These are phyloP conservation scores for Microbotryomycetes sp. DNA, from an alignment of 1,284 basidiomycete genomes.

Conservation along the genomic window DNA sequence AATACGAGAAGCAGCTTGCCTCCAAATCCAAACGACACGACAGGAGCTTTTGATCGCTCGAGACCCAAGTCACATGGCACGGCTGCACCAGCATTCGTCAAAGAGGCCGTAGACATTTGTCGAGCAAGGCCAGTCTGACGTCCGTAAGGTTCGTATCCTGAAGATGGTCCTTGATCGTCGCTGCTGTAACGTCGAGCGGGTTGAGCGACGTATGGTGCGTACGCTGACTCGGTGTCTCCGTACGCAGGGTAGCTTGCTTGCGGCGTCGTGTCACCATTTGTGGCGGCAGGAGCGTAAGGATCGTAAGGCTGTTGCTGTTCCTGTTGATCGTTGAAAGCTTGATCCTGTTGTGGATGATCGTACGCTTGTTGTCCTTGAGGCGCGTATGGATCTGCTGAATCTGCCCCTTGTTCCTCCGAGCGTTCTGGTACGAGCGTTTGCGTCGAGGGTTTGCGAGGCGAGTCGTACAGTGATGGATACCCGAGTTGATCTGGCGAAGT, in stretches of 20 bases:
- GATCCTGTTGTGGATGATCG: neutral
- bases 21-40: slow-evolving; percentile 82
- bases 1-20: slow-evolving; percentile 80
- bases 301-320: slow-evolving; percentile 13
- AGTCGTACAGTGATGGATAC: neutral
- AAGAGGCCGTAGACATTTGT: slow-evolving; percentile 33
- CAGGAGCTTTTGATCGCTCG: slow-evolving; percentile 58
- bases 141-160: slow-evolving; percentile 10
- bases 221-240: slow-evolving; percentile 39
- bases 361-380: neutral
- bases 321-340: neutral
- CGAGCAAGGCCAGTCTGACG: slow-evolving; percentile 27
- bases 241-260: slow-evolving; percentile 30
- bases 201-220: slow-evolving; percentile 29
- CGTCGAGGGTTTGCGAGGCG: slow-evolving; percentile 1
- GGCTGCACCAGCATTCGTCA: slow-evolving; percentile 52
- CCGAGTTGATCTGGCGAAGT: neutral
- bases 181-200: slow-evolving; percentile 23
- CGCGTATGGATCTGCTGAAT: neutral
- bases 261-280: slow-evolving; percentile 17
- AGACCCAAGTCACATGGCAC: slow-evolving; percentile 59
- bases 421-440: neutral
- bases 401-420: neutral
- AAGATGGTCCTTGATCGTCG: slow-evolving; percentile 10
- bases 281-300: slow-evolving; percentile 24